Evolutionary conservation across 192 early-diverging fungal species (phyloP), one percentile per base, ranked within the genome.

Genomic region (Lobosporangium transversale): DNA sequence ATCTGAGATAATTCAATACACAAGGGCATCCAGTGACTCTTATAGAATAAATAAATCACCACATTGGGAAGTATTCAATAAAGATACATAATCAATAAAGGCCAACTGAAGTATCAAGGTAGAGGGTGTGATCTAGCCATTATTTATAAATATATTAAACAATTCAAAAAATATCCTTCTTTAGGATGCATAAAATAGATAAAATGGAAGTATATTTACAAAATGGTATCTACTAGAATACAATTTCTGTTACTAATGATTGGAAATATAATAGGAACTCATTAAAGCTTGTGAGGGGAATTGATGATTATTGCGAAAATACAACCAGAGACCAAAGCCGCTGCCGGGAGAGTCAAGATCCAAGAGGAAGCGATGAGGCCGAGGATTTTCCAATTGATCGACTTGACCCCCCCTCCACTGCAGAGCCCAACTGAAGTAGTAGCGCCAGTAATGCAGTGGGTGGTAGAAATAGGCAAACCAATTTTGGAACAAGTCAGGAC

Each of bases 401-500:
- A 85, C 15, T 81, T 87, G 33, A 80, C 44, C 57, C 73, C 86
- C 32, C 64, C 80, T 31, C 66, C 66, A 30, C 33, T 42, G 56
- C 40, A 50, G 20, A 95, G 85, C 55, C 94, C 94, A 50, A 95
- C 88, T 15, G 82, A 84, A 4, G 87, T 78, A 17, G 92, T 90
- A 26, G 93, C 88, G 50, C 94, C 92, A 36, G 89, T 90, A 40
- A 93, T 91, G 80, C 93, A 95, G 62, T 93, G 93, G 3, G 93
- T 93, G 0, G 93, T 93, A 14, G 92, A 93, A 15, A 95, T 92
- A 12, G 93, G 93, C 11, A 94, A 81, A 30, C 84, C 85, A 33
- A 95, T 68, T 78, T 90, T 90, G 45, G 91, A 91, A 55, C 91
- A 91, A 9, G 93, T 92, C 48, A 94, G 82, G 21, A 95, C 91